Conservation (phyloP, 192 early-diverging fungal species). For the Ramicandelaber brevisporus region DNA sequence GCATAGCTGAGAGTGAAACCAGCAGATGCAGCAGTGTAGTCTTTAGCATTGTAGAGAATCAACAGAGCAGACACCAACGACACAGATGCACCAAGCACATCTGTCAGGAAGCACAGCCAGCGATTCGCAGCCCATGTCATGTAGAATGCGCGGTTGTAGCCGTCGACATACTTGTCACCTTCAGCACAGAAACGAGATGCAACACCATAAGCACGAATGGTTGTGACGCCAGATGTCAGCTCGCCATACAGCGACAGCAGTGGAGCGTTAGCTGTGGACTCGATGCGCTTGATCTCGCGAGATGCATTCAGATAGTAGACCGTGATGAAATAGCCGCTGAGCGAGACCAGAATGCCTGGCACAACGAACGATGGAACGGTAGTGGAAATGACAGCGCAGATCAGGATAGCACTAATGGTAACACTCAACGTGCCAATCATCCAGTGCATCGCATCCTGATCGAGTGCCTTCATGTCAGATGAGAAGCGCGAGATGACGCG, state of each 20-base stretch:
- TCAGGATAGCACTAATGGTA: constrained; percentile 18
- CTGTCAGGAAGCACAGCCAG: constrained; percentile 66
- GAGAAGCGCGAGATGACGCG: constrained; percentile 62
- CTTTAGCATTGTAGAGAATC: constrained; percentile 17
- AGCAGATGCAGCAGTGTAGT: constrained; percentile 47
- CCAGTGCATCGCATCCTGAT: constrained; percentile 31
- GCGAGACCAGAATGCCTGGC: constrained; percentile 24
- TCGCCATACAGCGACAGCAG: constrained; percentile 55
- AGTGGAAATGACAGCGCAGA: constrained; percentile 24
- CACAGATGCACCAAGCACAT: constrained; percentile 40
- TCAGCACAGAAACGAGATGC: constrained; percentile 34
- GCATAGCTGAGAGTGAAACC: constrained; percentile 61
- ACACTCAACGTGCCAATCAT: constrained; percentile 21
- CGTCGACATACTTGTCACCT: constrained; percentile 31
- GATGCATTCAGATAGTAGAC: constrained; percentile 42
- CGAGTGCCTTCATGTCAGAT: constrained; percentile 55
- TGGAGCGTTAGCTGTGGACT: constrained; percentile 36
- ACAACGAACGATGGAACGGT: constrained; percentile 51
- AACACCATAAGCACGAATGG: constrained; percentile 53
- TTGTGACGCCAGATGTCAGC: constrained; percentile 33
- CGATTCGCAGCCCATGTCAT: constrained; percentile 72
- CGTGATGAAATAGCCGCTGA: constrained; percentile 29
- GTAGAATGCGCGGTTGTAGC: constrained; percentile 65
- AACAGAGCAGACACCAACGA: constrained; percentile 34
- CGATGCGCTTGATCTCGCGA: constrained; percentile 60